Conservation (phyloP, 2,329 filamentous ascomycete genomes). For the Pseudogymnoascus sp. region DNA sequence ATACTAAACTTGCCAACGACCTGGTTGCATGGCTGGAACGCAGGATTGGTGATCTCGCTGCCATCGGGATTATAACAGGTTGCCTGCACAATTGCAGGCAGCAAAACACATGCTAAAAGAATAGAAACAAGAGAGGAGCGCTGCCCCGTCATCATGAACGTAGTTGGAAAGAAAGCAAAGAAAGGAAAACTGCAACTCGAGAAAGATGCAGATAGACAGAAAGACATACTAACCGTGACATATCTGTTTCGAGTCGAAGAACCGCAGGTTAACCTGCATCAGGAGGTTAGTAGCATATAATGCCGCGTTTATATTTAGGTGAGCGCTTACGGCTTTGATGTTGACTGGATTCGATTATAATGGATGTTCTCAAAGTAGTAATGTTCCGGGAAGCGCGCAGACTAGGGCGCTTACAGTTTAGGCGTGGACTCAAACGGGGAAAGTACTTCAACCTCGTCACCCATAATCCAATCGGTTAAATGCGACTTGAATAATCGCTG, state of each 20-base stretch:
- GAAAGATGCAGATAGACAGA: background rate
- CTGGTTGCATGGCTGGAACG: slow-evolving; percentile 9
- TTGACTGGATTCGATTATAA: background rate
- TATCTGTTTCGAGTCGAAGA: background rate
- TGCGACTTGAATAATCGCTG: background rate
- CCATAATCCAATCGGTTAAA: background rate
- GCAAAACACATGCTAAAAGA: background rate
- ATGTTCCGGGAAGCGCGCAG: background rate
- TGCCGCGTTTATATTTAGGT: background rate
- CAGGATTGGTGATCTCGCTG: background rate
- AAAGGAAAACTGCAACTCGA: background rate
- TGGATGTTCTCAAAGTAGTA: background rate
- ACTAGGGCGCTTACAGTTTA: background rate
- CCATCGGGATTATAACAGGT: slow-evolving; percentile 7
- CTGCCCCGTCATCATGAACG: background rate
- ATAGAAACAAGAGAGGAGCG: background rate
- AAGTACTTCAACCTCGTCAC: background rate
- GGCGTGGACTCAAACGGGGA: background rate
- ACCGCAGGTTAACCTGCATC: background rate
- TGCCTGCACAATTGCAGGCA: background rate
- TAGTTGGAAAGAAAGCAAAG: background rate
- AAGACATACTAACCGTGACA: background rate
- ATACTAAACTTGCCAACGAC: slow-evolving; percentile 8
- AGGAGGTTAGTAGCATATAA: background rate
- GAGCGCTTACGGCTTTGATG: background rate